Percentiles rank a stretch among this genome's conserved stretches.
Evolutionary conservation across 306 rosid genomes (phyloP).

Genomic region (Elaeagnus macrophylla): DNA sequence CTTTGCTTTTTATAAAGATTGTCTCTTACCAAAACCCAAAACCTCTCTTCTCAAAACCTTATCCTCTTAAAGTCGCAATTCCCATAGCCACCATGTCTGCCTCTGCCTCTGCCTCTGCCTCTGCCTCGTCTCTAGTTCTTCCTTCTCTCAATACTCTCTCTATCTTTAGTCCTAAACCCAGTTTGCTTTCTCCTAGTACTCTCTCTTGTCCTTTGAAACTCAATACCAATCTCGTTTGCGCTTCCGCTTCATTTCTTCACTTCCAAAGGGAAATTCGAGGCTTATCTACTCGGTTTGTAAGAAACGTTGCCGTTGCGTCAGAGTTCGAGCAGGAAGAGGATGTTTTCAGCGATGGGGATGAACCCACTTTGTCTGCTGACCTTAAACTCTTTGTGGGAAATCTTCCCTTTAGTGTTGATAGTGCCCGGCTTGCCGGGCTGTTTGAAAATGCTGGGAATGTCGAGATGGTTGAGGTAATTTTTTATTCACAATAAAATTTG

Average conservation of each 20-base stretch:
- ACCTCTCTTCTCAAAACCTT: too few relatives aligned
- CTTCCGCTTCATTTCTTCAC: conserved; percentile 39
- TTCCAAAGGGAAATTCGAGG: conserved; percentile 6
- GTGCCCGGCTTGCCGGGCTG: conserved; percentile 72
- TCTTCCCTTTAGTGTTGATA: conserved; percentile 72
- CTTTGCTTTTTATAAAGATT: too few relatives aligned
- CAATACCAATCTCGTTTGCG: conserved; percentile 29
- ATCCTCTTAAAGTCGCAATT: too few relatives aligned
- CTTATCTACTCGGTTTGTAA: conserved; percentile 35
- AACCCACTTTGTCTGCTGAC: conserved; percentile 34
- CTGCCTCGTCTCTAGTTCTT: conserved; percentile 48
- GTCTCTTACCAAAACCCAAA: too few relatives aligned
- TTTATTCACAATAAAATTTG: neutral
- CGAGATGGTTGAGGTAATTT: conserved; percentile 72
- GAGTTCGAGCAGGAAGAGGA: conserved; percentile 73
- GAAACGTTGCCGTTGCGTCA: conserved; percentile 51
- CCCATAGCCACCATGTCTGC: conserved; percentile 45
- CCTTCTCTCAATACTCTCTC: conserved; percentile 39
- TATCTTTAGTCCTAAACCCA: conserved; percentile 16
- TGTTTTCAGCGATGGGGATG: conserved; percentile 24
- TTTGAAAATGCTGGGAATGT: conserved; percentile 68
- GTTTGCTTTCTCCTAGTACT: conserved; percentile 21
- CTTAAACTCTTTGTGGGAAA: conserved; percentile 76
- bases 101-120: conserved; percentile 52
- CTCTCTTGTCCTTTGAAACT: conserved; percentile 24